A percentile compares a stretch with the other conserved stretches of the same genome.
Evolutionary conservation across 148 eudicot species (phyloP).

Genomic region (Pouteria glomerata): DNA sequence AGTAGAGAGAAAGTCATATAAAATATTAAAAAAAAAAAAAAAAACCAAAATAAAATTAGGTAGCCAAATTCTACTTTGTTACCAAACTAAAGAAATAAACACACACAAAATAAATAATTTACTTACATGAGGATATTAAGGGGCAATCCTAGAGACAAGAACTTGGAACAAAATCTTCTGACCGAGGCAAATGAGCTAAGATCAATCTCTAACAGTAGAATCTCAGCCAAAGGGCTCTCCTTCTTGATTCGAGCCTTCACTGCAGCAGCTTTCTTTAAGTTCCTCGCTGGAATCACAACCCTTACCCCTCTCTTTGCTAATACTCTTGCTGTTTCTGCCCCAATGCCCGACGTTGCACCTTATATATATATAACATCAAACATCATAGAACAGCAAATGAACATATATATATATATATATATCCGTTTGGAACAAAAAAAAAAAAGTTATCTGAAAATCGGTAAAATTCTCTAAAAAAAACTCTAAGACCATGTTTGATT

Average conservation of each 20-base stretch:
- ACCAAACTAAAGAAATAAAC: no score
- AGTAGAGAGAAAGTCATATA: no score
- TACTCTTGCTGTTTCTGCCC: constrained; percentile 81
- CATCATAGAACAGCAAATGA: no score
- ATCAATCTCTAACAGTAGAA: constrained; percentile 70
- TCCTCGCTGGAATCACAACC: constrained; percentile 71
- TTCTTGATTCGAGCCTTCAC: constrained; percentile 49
- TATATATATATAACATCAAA: no score
- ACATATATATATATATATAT: no score
- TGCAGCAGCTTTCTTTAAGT: constrained; percentile 51
- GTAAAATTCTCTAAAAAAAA: no score
- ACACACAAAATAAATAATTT: neutral
- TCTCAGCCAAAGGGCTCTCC: constrained; percentile 57
- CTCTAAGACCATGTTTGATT: no score
- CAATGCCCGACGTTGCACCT: constrained; percentile 96
- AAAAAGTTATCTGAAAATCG: no score
- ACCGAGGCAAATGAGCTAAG: constrained; percentile 78
- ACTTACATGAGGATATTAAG: constrained; percentile 89
- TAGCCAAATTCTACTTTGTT: no score
- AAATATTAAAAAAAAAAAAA: neutral
- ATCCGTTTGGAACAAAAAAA: no score
- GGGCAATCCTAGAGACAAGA: constrained; percentile 68
- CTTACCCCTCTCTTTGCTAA: constrained; percentile 82
- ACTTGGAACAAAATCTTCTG: constrained; percentile 64
- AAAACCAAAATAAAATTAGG: no score